Base-by-base conservation (phyloP, 805 yeast genomes). In the Saturnispora mendoncae region DNA sequence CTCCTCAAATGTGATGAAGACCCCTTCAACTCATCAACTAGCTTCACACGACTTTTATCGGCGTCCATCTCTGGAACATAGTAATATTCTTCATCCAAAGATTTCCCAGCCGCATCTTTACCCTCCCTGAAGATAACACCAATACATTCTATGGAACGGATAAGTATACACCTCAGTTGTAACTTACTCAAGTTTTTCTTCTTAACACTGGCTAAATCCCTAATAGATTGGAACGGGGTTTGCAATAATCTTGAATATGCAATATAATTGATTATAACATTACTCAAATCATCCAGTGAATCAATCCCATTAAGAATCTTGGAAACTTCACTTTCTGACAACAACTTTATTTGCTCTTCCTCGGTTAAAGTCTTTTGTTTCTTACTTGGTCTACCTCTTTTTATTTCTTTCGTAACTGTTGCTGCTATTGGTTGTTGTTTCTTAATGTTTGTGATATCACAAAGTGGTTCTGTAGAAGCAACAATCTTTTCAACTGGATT, bases 101-200 rank as follows among this genome's bases (percentile, higher is more conserved):
- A 84, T 59, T 87, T 86, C 9, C 97, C 98, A 2, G 96, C 94
- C 3, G 97, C 97, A 61, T 92, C 98, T 59, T 87, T 88, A 37
- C 97, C 97, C 44, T 73, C 70, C 60, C 97, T 80, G 54, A 77
- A 74, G 46, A 92, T 88, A 9, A 83, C 81, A n/a, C 97, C 97
- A 44, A 90, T 72, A 53, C 90, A 81, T n/a, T 44, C 48, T 29
- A 76, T 63, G 33, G 64, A 59, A 27, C 68, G 62, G 7, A 62
- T 60, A 25, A 74, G 52, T 6, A 74, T 49, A 19, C 69, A 65
- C 42, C 74, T 64, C 14, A 74, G 49, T 52, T 74, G 74, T 21
- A 59, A 54, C 40, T 65, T 62, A 4, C 71, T 51, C 33, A 81
- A 54, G 5, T 62, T 57, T 5, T 73, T 65, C 4, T 80, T 74